phyloP scores from a whole-genome alignment of 257 asterid genomes.

The Salvia miltiorrhiza region DNA sequence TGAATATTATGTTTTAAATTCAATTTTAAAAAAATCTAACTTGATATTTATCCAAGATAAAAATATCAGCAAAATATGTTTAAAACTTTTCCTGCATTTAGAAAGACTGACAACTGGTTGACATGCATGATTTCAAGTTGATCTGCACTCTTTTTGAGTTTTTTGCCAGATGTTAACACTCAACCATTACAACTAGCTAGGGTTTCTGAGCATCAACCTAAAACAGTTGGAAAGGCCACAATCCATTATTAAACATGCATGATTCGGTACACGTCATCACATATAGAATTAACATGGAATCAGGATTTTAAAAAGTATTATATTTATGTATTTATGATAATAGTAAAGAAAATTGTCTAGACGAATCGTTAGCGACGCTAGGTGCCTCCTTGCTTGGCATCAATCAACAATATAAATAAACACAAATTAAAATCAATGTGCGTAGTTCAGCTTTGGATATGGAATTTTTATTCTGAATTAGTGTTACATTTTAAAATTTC shows the following conservation, averaged over 20 bases:
- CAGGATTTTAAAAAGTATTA: no score
- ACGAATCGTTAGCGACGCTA: no score
- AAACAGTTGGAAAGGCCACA: not conserved
- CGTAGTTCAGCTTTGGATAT: no score
- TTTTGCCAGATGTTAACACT: slow-evolving; percentile 21
- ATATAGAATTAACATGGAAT: not conserved
- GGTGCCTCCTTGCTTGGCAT: no score
- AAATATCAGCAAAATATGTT: not conserved
- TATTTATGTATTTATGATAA: no score
- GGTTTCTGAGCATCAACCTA: not conserved
- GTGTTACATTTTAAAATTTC: no score
- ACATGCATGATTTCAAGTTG: slow-evolving; percentile 23
- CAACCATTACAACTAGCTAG: not conserved
- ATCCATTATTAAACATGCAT: not conserved
- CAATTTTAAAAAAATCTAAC: not conserved
- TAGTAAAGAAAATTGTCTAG: no score
- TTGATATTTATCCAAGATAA: slow-evolving; percentile 8
- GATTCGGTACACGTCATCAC: not conserved
- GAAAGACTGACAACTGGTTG: slow-evolving; percentile 23
- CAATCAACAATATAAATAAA: no score
- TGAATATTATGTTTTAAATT: not conserved
- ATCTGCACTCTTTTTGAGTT: not conserved
- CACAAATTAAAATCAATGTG: no score
- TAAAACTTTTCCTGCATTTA: not conserved
- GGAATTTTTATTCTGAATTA: no score